A percentile compares a stretch with the other conserved stretches of the same genome.
Evolutionary conservation across 208 protist genomes (phyloP).

Genomic region (Trypanosoma scelopori): DNA sequence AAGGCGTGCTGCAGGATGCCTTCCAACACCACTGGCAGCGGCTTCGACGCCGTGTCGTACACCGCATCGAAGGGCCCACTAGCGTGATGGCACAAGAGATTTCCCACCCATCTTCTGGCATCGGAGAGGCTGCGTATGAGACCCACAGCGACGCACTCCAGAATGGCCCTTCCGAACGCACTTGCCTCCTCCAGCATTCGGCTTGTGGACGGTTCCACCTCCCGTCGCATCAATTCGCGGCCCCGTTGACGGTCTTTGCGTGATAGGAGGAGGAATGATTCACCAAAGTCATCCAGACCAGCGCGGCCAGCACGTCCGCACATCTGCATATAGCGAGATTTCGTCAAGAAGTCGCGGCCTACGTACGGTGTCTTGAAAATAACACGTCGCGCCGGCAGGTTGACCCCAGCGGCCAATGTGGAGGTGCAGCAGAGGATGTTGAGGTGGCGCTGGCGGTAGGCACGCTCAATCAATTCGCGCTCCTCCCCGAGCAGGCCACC

Average conservation of each 20-base stretch:
- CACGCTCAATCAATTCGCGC: conserved; percentile 76
- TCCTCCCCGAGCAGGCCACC: conserved; percentile 82
- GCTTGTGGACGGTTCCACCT: conserved; percentile 51
- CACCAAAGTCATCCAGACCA: conserved; percentile 75
- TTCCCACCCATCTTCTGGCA: conserved; percentile 42
- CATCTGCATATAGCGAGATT: conserved; percentile 81
- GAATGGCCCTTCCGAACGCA: conserved; percentile 48
- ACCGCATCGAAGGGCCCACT: conserved; percentile 45
- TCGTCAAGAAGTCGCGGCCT: conserved; percentile 63
- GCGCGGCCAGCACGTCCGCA: conserved; percentile 83
- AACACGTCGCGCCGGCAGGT: conserved; percentile 89
- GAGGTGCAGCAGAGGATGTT: conserved; percentile 91
- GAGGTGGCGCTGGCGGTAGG: conserved; percentile 68
- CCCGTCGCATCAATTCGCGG: conserved; percentile 42
- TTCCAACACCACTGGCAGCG: conserved; percentile 5
- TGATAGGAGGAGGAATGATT: conserved; percentile 77
- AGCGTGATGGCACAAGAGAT: conserved; percentile 50
- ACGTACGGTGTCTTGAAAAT: conserved; percentile 84
- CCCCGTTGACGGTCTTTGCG: conserved; percentile 45
- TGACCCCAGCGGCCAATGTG: conserved; percentile 92
- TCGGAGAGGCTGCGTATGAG: conserved; percentile 46
- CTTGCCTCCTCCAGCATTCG: conserved; percentile 47
- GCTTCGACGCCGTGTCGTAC: conserved; percentile 15
- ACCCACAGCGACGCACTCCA: conserved; percentile 83
- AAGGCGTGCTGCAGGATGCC: conserved; percentile 9